Conservation (phyloP, 2,329 filamentous ascomycete species). For the Trichophyton equinum region DNA sequence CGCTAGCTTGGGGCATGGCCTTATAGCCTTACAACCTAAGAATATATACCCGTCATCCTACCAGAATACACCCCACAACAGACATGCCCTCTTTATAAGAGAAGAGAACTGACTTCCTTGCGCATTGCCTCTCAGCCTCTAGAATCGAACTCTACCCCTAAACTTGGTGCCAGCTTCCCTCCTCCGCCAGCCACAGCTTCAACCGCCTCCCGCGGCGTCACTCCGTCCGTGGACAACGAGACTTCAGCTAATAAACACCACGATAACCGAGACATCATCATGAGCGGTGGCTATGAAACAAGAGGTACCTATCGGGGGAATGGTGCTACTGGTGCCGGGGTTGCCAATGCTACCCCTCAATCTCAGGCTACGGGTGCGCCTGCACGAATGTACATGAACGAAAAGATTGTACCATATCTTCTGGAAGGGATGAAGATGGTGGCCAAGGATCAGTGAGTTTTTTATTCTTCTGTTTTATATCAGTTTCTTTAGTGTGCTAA, state of each 20-base stretch:
- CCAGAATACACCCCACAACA: neutral
- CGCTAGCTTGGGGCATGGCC: neutral
- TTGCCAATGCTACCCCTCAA: conserved; percentile 9
- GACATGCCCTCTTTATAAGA: neutral
- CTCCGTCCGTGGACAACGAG: neutral
- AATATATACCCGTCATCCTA: neutral
- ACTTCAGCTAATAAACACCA: neutral
- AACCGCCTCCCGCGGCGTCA: neutral
- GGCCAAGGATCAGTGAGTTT: conserved; percentile 54
- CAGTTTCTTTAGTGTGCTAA: neutral
- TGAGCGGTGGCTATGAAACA: conserved; percentile 8
- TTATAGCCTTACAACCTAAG: neutral
- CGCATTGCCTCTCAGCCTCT: neutral
- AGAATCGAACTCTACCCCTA: neutral
- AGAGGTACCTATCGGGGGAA: conserved; percentile 1
- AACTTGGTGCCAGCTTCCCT: neutral
- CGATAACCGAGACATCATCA: conserved; percentile 11
- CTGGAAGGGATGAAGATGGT: conserved; percentile 64
- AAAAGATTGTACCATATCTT: conserved; percentile 54
- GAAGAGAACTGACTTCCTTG: neutral
- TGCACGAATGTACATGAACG: conserved; percentile 58
- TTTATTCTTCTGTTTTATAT: neutral
- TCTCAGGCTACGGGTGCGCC: conserved; percentile 54
- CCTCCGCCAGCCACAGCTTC: neutral
- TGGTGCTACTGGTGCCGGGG: neutral